A percentile compares a stretch with the other conserved stretches of the same genome.
Conservation (phyloP, 208 protist species). For the Acanthamoeba royreba region DNA sequence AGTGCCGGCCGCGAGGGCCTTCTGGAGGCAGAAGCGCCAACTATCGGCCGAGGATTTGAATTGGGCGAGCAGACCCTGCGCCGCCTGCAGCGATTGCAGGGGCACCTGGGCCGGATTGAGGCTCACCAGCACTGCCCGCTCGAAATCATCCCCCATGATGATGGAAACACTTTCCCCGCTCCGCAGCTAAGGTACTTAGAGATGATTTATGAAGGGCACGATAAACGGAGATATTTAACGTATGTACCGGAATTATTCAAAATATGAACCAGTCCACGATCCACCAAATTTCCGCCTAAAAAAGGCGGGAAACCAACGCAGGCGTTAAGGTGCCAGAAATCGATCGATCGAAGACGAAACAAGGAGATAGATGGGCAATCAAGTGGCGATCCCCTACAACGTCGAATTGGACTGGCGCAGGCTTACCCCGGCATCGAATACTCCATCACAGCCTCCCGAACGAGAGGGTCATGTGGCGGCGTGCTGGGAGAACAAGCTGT, state of each 20-base stretch:
- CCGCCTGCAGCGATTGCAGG: constrained; percentile 37
- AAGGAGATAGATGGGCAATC: neutral
- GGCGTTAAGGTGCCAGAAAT: too few relatives aligned
- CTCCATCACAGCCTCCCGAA: neutral
- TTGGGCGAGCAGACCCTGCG: constrained; percentile 10
- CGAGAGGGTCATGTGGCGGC: neutral
- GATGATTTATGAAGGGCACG: too few relatives aligned
- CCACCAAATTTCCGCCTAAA: too few relatives aligned
- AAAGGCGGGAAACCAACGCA: neutral
- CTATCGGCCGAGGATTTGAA: neutral
- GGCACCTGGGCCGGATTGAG: constrained; percentile 23
- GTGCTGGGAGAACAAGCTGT: neutral
- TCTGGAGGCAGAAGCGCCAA: constrained; percentile 57
- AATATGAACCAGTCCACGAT: too few relatives aligned
- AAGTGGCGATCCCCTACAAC: neutral
- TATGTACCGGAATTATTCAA: too few relatives aligned
- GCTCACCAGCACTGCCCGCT: constrained; percentile 56
- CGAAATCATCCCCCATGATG: constrained; percentile 65
- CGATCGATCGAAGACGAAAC: neutral
- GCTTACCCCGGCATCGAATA: neutral
- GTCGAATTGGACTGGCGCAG: neutral
- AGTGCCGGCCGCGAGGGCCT: neutral
- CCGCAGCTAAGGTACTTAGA: too few relatives aligned
- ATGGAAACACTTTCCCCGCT: too few relatives aligned
- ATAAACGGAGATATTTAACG: too few relatives aligned